Evolutionary conservation across 1,284 basidiomycete genomes (phyloP), one percentile per base, ranked within the genome.

Genomic region (Xerocomus minutiporus): DNA sequence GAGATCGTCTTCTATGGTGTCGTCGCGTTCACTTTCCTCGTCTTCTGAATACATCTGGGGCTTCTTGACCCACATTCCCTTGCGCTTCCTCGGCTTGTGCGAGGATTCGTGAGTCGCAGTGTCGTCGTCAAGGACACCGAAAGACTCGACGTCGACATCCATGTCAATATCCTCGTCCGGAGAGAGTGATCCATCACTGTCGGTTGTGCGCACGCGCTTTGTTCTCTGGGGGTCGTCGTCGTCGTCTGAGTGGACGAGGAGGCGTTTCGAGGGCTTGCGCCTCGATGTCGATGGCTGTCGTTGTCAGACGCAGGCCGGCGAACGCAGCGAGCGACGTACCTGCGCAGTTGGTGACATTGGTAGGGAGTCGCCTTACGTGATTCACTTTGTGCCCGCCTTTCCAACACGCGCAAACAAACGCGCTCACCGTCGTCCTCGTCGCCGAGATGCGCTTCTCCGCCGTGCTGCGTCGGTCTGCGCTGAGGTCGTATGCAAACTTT

Each of bases 191-290:
- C 23, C 50, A 35, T 66, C 56, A n/a, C 40, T 52, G 38, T 64
- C 61, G 28, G 38, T 45, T 8, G 65, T 67, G 34, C 67, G 68
- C 6, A 55, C 46, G n/a, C 69, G 69, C 53, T 71, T 71, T 28
- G 48, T 39, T 36, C 51, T 47, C 48, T 56, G 50, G 11, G 48
- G 38, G n/a, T 54, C 55, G 35, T 50, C 56, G 38, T 66, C 55
- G 40, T 67, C 67, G 32, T 58, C 57, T 2, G 69, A 69, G 39
- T 55, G 42, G 12, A 71, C 40, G 13, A 70, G 51, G 29, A 53
- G 57, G 1, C 66, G 65, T 32, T 71, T 67, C n/a, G 57, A 53
- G 31, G 52, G 31, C 46, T 56, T 69, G 48, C 55, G 66, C 46
- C 50, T 59, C 39, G 59, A 54, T 35, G 53, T 43, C 26, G 54